Base-by-base conservation (phyloP, 345 rosid species). In the Syzygium aqueum region DNA sequence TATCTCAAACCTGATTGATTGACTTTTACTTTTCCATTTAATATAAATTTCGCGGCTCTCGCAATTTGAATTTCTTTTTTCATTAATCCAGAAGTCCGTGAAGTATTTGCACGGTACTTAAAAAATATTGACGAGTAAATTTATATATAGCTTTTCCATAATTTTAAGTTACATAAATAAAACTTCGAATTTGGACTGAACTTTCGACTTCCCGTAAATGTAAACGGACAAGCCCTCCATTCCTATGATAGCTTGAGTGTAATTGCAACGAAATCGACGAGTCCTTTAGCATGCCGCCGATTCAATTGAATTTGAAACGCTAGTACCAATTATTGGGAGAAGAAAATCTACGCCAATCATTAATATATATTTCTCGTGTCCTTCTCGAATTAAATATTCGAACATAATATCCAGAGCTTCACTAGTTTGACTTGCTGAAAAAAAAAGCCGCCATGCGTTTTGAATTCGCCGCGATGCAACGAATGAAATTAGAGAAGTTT, bases 31-130 rank as follows among this genome's bases (percentile, higher is more conserved):
- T 67, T 67, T 67, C 43, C 8, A 30, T 30, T 8, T 8, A 2
- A 2, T 4, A 9, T 33, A 33, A 67, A 17, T 67, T 3, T 5
- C 1, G 43, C 6, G 4, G 19, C 7, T 73, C 13, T 1, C 0
- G 7, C 14, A 3, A 1, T 37, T 33, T 9, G 25, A 17, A 33
- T 8, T 9, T 8, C 2, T 17, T 33, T 30, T 33, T 9, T 11
- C 27, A 19, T 73, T 33, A 19, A 73, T 33, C 13, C 14, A 3
- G 33, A 33, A 33, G 46, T 19, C 14, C 25, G 5, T 2, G 43
- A 40, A 40, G 10, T 37, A 73, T 33, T 33, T 73, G 19, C 22
- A 17, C 13, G 1, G 5, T 37, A 10, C 80, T 73, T 33, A 33
- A 73, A 33, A 73, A 33, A 8, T 73, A 1, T 33, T 22, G 7